Base-by-base conservation (phyloP, 768 basidiomycete species). In the Boletus speciosus region DNA sequence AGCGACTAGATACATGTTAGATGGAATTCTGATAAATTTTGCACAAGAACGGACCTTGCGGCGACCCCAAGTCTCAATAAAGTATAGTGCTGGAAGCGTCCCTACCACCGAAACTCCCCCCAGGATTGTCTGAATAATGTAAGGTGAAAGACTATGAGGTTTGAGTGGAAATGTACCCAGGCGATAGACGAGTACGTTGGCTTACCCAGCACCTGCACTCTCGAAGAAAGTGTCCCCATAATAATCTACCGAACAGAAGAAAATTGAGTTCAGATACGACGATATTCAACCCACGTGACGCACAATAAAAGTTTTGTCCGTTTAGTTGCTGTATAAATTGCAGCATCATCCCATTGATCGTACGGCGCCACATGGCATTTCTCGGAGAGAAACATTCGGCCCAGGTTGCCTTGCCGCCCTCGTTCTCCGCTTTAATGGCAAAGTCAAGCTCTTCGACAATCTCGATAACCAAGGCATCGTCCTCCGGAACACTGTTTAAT, bases 151-250 rank as follows among this genome's bases (percentile, higher is more conserved):
- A n/a, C 79, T 82, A 44, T 1, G 42, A 49, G 14, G 23, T 10
- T 12, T 49, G 42, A 59, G 45, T 11, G 15, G 50, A 47, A 21
- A n/a, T 1, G 14, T 23, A 19, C 32, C 31, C 32, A n/a, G 3
- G 39, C 14, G 14, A 45, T 7, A 21, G 19, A 40, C 4, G 3
- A 5, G 7, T 4, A 11, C n/a, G 34, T 41, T 27, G 15, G 57
- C 80, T 57, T 62, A 83, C 82, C 75, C 61, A 14, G 85, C 86
- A 42, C 86, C 84, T 16, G 86, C 84, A 55, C 79, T 84, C 69
- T 86, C 72, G 76, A 91, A 93, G 77, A 90, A 90, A 0, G 84
- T 86, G 54, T 89, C 85, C 16, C 88, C 86, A 62, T 88, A 89
- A 67, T 88, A 88, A 64, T 88, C 86, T 87, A 58, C n/a, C n/a